Percentiles rank a stretch among this genome's conserved stretches.
These are phyloP conservation scores for Rickenella mellea DNA, from an alignment of 768 basidiomycete genomes.

Conservation along the genomic window DNA sequence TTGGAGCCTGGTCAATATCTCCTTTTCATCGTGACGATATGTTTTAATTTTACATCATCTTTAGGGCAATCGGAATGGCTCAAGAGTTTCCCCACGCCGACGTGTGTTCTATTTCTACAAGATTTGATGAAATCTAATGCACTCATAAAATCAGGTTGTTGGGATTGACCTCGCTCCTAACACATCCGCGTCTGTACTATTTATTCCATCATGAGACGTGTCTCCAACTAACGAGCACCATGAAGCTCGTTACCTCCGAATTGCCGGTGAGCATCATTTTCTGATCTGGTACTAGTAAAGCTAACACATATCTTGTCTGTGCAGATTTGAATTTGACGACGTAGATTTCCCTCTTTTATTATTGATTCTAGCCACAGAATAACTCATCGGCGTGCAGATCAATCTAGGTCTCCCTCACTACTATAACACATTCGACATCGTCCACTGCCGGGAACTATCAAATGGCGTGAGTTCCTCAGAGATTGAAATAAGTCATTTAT, in stretches of 20 bases:
- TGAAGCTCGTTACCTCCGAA: neutral
- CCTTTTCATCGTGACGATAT: neutral
- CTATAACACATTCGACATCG: neutral
- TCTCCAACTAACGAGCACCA: neutral
- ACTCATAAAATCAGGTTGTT: slow-evolving; percentile 1
- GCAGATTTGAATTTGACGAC: slow-evolving; percentile 1
- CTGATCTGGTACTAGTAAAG: neutral
- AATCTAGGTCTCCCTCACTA: neutral
- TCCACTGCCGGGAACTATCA: neutral
- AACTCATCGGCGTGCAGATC: neutral
- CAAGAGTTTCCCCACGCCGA: neutral
- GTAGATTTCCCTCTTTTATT: neutral
- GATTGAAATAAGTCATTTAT: neutral
- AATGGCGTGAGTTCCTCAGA: neutral
- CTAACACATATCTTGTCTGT: neutral
- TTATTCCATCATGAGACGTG: neutral
- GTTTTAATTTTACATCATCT: neutral
- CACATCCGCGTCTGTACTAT: neutral
- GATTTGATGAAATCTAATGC: no score
- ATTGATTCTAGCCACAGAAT: neutral
- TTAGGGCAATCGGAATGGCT: neutral
- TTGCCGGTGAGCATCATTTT: neutral
- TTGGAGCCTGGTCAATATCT: neutral
- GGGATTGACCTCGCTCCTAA: neutral
- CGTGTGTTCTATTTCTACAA: no score